Evolutionary conservation across 176 grass and related monocot genomes (phyloP), one percentile per base, ranked within the genome.

Genomic region (Zizania latifolia): DNA sequence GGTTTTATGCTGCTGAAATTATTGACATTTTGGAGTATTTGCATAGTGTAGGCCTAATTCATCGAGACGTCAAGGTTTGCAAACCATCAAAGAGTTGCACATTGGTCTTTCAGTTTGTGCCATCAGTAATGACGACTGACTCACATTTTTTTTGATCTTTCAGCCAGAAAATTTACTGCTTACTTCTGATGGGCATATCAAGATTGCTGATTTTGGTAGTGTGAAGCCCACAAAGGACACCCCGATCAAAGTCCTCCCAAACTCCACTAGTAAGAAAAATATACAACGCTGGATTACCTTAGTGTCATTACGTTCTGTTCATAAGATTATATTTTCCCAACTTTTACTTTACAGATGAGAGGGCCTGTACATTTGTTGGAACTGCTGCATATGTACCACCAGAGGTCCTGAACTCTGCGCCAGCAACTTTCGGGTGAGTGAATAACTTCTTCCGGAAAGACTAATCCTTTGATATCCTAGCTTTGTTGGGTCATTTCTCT

Each of bases 111-210:
- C 31, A 27, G 29, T 51, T 68, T 9, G 14, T 68, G 34, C 11
- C n/a, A 14, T 43, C 13, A 75, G 44, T 70, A 10, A 66, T 8
- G 10, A 2, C 7, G 17, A n/a, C 19, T 58, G 34, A 10, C 7
- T 40, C 40, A 28, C 27, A 81, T 44, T 38, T 4, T 14, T 37
- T n/a, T 71, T 81, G 8, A 76, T 81, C 31, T 82, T 76, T 65
- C 95, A 99, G 95, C 95, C 95, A 66, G 95, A 99, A 84, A 99
- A 99, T 74, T 74, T 99, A 84, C 50, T 99, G 45, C 81, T 99
- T 71, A 94, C 95, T 65, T 76, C 76, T 48, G 92, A 99, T 84
- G 95, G 91, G 22, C 95, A 99, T 72, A 85, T 99, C 69, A 99
- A 94, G 74, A 84, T 99, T 67, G 95, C 95, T 76, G 95, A 99